phyloP scores from a whole-genome alignment of 2,329 filamentous ascomycete species.

The Aspergillus felis region DNA sequence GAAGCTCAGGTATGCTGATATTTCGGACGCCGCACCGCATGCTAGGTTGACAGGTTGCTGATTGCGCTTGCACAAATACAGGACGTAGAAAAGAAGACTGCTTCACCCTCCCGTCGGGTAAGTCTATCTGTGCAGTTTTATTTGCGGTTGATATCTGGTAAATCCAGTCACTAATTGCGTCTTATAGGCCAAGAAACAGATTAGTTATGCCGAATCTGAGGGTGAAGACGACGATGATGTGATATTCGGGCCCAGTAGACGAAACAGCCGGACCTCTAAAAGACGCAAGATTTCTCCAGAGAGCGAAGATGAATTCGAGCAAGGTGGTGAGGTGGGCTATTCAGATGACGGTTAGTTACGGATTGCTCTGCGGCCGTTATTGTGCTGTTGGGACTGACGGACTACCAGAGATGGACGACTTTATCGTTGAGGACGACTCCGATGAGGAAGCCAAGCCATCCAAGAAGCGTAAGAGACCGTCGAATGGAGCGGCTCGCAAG shows the following conservation, averaged over 20 bases:
- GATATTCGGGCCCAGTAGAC: conserved; percentile 58
- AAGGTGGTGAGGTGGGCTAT: conserved; percentile 46
- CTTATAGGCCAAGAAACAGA: conserved; percentile 55
- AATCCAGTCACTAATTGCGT: background rate
- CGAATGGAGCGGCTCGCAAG: conserved; percentile 41
- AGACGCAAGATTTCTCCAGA: conserved; percentile 61
- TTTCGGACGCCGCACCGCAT: conserved; percentile 45
- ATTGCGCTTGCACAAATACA: conserved; percentile 26
- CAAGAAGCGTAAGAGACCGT: conserved; percentile 68
- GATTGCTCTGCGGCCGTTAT: background rate
- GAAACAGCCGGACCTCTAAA: conserved; percentile 49
- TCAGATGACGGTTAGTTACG: conserved; percentile 48
- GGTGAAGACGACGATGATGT: conserved; percentile 66
- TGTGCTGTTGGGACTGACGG: background rate
- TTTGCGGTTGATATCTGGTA: conserved; percentile 9
- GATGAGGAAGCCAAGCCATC: conserved; percentile 61
- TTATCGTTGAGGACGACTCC: conserved; percentile 81
- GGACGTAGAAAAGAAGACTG: conserved; percentile 43
- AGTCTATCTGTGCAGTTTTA: conserved; percentile 9
- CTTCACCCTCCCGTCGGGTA: conserved; percentile 80
- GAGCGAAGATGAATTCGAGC: conserved; percentile 65
- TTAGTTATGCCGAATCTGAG: conserved; percentile 77
- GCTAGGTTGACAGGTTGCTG: conserved; percentile 28
- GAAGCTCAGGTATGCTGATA: conserved; percentile 31
- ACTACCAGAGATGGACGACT: conserved; percentile 73